These are phyloP conservation scores for Geotrichum fermentans DNA, from an alignment of 1,139 yeast species.

Conservation along the genomic window DNA sequence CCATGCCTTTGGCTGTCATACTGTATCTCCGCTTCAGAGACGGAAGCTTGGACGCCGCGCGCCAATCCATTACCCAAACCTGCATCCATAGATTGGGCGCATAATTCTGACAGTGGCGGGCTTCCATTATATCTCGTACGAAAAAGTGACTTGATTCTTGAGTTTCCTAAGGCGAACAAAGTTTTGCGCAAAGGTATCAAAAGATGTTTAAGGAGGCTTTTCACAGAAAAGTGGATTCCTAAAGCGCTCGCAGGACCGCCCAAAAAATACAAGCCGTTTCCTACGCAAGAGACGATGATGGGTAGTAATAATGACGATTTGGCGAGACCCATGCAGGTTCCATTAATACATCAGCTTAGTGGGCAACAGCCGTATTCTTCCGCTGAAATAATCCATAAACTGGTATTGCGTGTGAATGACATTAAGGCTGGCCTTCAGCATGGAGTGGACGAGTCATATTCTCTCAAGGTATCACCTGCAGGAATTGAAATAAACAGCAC, in stretches of 20 bases:
- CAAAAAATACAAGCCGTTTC: conserved; percentile 21
- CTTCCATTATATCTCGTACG: background rate
- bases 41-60: conserved; percentile 1
- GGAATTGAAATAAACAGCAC: conserved; percentile 35
- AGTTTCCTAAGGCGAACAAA: conserved; percentile 8
- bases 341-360: too few relatives aligned
- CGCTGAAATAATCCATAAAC: background rate
- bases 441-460: conserved; percentile 45
- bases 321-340: background rate
- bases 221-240: conserved; percentile 25
- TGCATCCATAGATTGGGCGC: conserved; percentile 4
- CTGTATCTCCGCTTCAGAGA: too few relatives aligned
- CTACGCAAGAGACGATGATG: conserved; percentile 16
- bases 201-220: conserved; percentile 22
- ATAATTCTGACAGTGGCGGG: background rate
- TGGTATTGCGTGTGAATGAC: background rate
- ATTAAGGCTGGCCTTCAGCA: conserved; percentile 38
- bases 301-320: background rate
- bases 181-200: conserved; percentile 25
- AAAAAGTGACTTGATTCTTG: background rate
- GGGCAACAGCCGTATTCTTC: background rate
- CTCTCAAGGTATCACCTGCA: conserved; percentile 27
- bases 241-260: conserved; percentile 20
- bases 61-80: conserved; percentile 10
- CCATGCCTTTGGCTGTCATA: too few relatives aligned